Base-by-base conservation (phyloP, 352 stramenopile species). In the Salisapilia sapeloensis region DNA sequence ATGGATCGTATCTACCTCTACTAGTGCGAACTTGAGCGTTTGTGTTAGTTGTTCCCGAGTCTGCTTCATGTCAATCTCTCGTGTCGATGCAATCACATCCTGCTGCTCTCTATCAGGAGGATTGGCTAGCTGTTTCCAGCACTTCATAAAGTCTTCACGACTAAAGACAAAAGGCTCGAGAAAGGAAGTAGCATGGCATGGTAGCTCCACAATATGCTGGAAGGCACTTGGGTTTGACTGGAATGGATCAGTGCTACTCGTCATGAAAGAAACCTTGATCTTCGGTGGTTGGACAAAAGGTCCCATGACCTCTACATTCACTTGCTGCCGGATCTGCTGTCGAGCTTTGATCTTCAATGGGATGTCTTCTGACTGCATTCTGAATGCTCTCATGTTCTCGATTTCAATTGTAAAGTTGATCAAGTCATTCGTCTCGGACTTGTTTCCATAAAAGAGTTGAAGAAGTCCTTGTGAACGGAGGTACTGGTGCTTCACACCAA, bases 401-500 rank as follows among this genome's bases (percentile, higher is more conserved):
- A 96, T 47, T 41, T 66, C 57, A 6, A 86, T 60, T 7, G 69
- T 71, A 52, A 97, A 95, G 29, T 90, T 56, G 27, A 97, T 48
- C 8, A 62, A 54, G 19, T 76, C 63, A 22, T 50, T 60, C 12
- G 41, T 63, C n/a, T n/a, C n/a, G 35, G 65, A 66, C 43, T 97
- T 92, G 62, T 97, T 97, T 42, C 83, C 86, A 47, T 95, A 96
- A 53, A 97, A 97, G 13, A 98, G 54, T n/a, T 80, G 90, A 44
- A 98, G 71, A 25, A 82, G 64, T 13, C 87, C 91, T 45, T 96
- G 81, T 7, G 79, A 79, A n/a, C 79, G 82, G 19, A 90, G 78
- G 50, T 96, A 97, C 50, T 97, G 78, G 41, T 97, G 89, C 48
- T 97, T 96, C 19, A 96, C 71, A 32, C 91, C 91, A 38, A 98